Base-by-base conservation (phyloP, 2,329 filamentous ascomycete genomes). In the Penicillium sp. region DNA sequence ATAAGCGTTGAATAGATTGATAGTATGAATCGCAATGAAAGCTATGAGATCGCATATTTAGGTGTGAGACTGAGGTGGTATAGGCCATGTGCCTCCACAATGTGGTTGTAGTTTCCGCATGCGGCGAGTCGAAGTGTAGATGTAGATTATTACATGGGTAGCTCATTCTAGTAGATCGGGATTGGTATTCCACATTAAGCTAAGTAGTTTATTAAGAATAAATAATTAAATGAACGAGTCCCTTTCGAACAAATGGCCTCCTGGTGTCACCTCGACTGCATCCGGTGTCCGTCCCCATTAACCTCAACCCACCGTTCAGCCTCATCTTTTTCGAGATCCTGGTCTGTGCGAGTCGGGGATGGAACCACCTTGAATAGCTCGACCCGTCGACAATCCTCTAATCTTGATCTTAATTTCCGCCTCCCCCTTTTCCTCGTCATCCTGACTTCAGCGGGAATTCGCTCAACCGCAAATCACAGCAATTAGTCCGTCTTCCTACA, bases 1-100 rank as follows among this genome's bases (percentile, higher is more conserved):
- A 38, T 45, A 56, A 47, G 55, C 56, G 50, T 51, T 41, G 12
- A 48, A 27, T 58, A 53, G 55, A 56, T 49, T 57, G 53, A 52
- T 53, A 42, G 48, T 9, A 40, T 25, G 43, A 29, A 18, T 18
- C 15, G 20, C 20, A 23, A 23, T 23, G 20, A 47, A 18, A 18
- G 15, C 15, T 1, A 18, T 18, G 15, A 18, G 15, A 18, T 18
- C 15, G 15, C 15, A 18, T 18, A 18, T 2, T 49, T 39, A 31
- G 38, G 41, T 56, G 43, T 53, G 38, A 56, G 46, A 43, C 41
- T 35, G 32, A 50, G 32, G 47, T 51, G 9, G 47, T 46, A 57
- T 10, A 38, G 25, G 31, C 41, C 44, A 46, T 42, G 28, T 49
- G 40, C 50, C 6, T 42, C 20, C 39, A 53, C 45, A 46, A 49